These are phyloP conservation scores for Xylaria nigripes DNA, from an alignment of 495 filamentous ascomycete species.

Conservation along the genomic window DNA sequence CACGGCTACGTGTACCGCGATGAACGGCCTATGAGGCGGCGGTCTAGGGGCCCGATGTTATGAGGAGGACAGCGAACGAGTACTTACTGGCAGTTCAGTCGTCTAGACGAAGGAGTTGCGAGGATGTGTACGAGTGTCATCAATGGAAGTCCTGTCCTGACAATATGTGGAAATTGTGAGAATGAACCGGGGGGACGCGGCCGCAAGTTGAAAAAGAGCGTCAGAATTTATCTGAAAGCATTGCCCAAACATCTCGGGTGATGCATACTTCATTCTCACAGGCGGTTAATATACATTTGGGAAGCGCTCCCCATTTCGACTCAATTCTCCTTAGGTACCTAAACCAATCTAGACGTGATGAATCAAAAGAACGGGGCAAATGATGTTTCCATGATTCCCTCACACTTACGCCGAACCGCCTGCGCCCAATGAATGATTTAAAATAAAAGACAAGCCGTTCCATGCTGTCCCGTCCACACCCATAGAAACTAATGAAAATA, in stretches of 20 bases:
- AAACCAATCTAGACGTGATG: conserved; percentile 3
- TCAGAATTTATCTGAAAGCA: background rate
- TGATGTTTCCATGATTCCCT: too few species aligned
- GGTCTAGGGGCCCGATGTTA: conserved; percentile 32
- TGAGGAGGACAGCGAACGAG: conserved; percentile 19
- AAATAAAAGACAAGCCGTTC: background rate
- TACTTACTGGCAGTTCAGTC: too few species aligned
- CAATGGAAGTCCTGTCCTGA: too few species aligned
- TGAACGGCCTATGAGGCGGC: conserved; percentile 12
- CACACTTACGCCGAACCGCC: background rate
- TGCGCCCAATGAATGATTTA: background rate
- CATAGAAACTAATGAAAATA: background rate
- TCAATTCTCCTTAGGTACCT: background rate
- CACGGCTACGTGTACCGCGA: conserved; percentile 48
- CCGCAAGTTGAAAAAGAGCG: background rate
- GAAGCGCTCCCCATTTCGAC: background rate
- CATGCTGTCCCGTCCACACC: background rate
- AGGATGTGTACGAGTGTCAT: too few species aligned
- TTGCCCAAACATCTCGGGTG: background rate
- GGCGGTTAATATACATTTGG: conserved; percentile 9
- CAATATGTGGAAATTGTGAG: too few species aligned
- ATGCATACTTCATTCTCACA: conserved; percentile 17
- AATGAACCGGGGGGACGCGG: too few species aligned
- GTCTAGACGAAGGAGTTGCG: background rate
- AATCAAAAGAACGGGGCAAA: too few species aligned